These are phyloP conservation scores for Glutinoglossum americanum DNA, from an alignment of 495 filamentous ascomycete species.

Conservation along the genomic window DNA sequence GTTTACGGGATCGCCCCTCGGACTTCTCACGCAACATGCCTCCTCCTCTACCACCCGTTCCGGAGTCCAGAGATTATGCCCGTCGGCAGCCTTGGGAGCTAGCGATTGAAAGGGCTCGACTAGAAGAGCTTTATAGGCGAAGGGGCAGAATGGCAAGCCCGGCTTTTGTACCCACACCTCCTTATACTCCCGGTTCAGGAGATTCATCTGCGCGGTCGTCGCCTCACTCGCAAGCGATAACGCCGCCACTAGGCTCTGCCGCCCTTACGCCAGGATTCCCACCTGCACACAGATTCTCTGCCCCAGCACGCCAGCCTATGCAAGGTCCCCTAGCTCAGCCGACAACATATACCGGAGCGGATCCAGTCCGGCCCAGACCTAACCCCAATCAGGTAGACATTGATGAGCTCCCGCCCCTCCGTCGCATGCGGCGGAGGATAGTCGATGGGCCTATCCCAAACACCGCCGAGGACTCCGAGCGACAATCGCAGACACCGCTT, in stretches of 20 bases:
- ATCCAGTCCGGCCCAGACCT: background rate
- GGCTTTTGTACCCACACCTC: background rate
- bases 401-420: constrained; percentile 13
- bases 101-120: background rate
- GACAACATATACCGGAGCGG: background rate
- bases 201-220: background rate
- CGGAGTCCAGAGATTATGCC: constrained; percentile 17
- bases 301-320: background rate
- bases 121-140: background rate
- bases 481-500: background rate
- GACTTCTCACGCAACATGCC: constrained; percentile 1
- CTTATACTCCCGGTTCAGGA: background rate
- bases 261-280: constrained; percentile 4
- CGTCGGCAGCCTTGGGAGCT: constrained; percentile 2
- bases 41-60: constrained; percentile 17
- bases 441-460: constrained; percentile 8
- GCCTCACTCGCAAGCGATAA: background rate
- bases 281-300: constrained; percentile 1
- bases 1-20: background rate
- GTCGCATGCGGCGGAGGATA: constrained; percentile 13
- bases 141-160: background rate
- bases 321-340: background rate
- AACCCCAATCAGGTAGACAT: constrained; percentile 4
- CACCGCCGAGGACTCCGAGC: background rate
- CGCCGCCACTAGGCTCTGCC: background rate